Evolutionary conservation across 1,139 yeast genomes (phyloP).

Genomic region (Zygoascus hellenicus): DNA sequence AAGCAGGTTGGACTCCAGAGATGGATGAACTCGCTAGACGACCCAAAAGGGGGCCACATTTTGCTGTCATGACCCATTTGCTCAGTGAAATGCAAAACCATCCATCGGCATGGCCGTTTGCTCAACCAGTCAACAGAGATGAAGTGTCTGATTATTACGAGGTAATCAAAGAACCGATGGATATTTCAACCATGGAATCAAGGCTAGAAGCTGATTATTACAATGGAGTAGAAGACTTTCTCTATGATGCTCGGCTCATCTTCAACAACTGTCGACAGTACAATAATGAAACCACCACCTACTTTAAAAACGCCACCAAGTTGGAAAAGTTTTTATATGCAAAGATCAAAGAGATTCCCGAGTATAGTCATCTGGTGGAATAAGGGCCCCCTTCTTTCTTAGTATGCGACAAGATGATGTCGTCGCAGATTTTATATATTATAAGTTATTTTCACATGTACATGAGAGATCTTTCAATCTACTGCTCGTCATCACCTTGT

Average conservation of each 20-base stretch:
- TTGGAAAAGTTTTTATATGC: slow-evolving; percentile 79
- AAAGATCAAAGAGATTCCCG: slow-evolving; percentile 79
- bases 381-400: slow-evolving; percentile 15
- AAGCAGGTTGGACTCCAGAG: slow-evolving; percentile 97
- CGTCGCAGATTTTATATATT: neutral
- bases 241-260: slow-evolving; percentile 79
- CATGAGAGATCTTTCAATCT: slow-evolving; percentile 7
- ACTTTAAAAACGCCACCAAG: slow-evolving; percentile 66
- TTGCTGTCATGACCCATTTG: slow-evolving; percentile 85
- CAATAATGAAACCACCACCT: slow-evolving; percentile 31
- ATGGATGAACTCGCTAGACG: slow-evolving; percentile 95
- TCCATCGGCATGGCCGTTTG: slow-evolving; percentile 99
- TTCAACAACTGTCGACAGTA: slow-evolving; percentile 67
- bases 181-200: slow-evolving; percentile 89
- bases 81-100: slow-evolving; percentile 86
- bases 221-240: slow-evolving; percentile 82
- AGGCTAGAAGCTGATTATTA: slow-evolving; percentile 89
- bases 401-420: too few species aligned
- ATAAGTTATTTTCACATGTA: neutral
- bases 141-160: slow-evolving; percentile 97
- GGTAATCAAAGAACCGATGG: slow-evolving; percentile 99
- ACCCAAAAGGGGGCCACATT: slow-evolving; percentile 93
- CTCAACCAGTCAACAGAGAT: slow-evolving; percentile 84
- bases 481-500: slow-evolving; percentile 49
- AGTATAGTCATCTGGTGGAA: slow-evolving; percentile 52